phyloP scores from a whole-genome alignment of 257 asterid genomes.

The Jacaranda mimosifolia region DNA sequence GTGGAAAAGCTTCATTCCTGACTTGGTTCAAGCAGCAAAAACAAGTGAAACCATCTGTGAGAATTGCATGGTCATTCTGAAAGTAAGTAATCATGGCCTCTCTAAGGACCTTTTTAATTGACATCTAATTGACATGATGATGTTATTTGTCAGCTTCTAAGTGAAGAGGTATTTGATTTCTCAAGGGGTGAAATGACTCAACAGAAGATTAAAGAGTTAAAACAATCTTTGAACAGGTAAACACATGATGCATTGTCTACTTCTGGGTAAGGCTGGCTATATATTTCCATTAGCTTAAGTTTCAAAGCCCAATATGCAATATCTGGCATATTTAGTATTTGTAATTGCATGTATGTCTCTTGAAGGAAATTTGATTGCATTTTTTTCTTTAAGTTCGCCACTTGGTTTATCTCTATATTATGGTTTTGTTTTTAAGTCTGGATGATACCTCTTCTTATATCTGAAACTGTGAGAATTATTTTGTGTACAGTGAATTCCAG shows the following conservation, averaged over 20 bases:
- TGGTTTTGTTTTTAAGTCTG: conserved; percentile 20
- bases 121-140: conserved; percentile 27
- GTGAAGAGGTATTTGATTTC: conserved; percentile 99
- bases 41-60: conserved; percentile 97
- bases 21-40: conserved; percentile 95
- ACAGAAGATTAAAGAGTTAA: conserved; percentile 95
- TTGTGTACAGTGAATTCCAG: conserved; percentile 83
- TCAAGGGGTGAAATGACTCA: conserved; percentile 99
- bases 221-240: conserved; percentile 92
- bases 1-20: conserved; percentile 96
- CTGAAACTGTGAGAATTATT: conserved; percentile 29
- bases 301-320: conserved; percentile 19
- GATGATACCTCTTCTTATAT: no score
- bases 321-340: conserved; percentile 9
- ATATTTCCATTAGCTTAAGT: background rate
- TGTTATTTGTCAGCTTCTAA: conserved; percentile 77
- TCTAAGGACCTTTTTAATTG: conserved; percentile 2
- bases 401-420: conserved; percentile 12
- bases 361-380: conserved; percentile 12
- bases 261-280: background rate
- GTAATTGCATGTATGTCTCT: background rate
- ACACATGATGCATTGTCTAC: background rate
- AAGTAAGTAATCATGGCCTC: conserved; percentile 51
- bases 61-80: conserved; percentile 97
- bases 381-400: background rate